Base-by-base conservation (phyloP, 2,329 filamentous ascomycete species). In the Simplicillium sp. region DNA sequence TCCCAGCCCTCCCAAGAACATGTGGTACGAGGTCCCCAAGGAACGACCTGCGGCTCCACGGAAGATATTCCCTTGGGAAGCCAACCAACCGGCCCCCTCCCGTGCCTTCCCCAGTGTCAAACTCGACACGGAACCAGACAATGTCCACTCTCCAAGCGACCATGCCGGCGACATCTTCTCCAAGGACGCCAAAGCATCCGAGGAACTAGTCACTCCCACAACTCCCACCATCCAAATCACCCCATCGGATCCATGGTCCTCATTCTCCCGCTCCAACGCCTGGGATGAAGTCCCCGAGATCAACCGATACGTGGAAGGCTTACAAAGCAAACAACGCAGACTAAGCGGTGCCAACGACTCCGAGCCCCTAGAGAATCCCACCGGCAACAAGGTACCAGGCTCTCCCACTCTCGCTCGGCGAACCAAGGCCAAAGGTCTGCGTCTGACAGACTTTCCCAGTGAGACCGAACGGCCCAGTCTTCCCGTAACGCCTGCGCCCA, bases 251-350 rank as follows among this genome's bases (percentile, higher is more conserved):
- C 73, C 80, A 15, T 94, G 86, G 85, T 74, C 78, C 47, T 72
- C 72, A 36, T 95, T 84, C 58, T 70, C 77, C n/a, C 75, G 80
- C 36, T 77, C 71, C 38, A 98, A 97, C 60, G 89, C 87, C 13
- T 98, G 92, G 92, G 92, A 98, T 54, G 85, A 87, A 40, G 76
- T 94, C 39, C 85, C 86, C 11, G 84, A 87, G 49, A 98, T 98
- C 52, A 81, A 87, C 53, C 76, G 77, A 47, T 98, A 96, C 57
- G 85, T 97, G 41, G 84, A 86, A 47, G 73, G 77, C 40, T 68
- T 94, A 42, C 80, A 84, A 51, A 79, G 81, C 57, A 72, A 77
- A 54, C 65, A 62, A 38, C 64, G 66, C 36, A 51, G 46, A 17
- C 60, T 55, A 44, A 62, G 57, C 45, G 31, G 31, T 11, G 13